These are phyloP conservation scores for Yamadazyma sp. DNA, from an alignment of 1,139 yeast genomes.

Conservation along the genomic window DNA sequence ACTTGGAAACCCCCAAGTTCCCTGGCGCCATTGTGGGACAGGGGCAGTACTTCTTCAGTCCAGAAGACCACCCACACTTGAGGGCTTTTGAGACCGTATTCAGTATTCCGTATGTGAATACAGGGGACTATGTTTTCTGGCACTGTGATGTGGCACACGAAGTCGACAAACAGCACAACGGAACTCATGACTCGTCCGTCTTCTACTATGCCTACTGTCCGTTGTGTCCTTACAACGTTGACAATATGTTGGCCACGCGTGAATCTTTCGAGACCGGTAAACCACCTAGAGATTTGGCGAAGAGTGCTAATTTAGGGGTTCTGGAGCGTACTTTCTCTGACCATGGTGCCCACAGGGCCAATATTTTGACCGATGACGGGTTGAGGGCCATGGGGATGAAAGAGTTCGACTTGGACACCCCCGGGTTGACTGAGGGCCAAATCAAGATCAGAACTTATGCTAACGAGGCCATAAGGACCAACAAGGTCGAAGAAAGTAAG, in stretches of 20 bases:
- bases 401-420: slow-evolving; percentile 14
- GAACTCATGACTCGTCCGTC: slow-evolving; percentile 39
- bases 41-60: slow-evolving; percentile 21
- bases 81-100: slow-evolving; percentile 23
- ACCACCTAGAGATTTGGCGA: slow-evolving; percentile 17
- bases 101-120: slow-evolving; percentile 33
- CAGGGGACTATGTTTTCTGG: slow-evolving; percentile 51
- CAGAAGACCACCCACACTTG: slow-evolving; percentile 28
- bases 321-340: slow-evolving; percentile 18
- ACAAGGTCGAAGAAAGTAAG: too few species aligned
- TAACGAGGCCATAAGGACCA: slow-evolving; percentile 12
- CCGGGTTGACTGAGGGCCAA: slow-evolving; percentile 22
- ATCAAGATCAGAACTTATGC: slow-evolving; percentile 19
- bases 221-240: slow-evolving; percentile 16
- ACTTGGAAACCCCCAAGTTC: slow-evolving; percentile 22
- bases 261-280: slow-evolving; percentile 23
- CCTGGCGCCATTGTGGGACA: slow-evolving; percentile 23
- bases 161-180: slow-evolving; percentile 44
- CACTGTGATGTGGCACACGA: slow-evolving; percentile 49
- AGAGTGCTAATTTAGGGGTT: neutral
- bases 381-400: slow-evolving; percentile 23
- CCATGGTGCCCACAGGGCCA: slow-evolving; percentile 14
- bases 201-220: slow-evolving; percentile 22
- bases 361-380: slow-evolving; percentile 22
- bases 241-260: slow-evolving; percentile 23